Evolutionary conservation across 805 yeast genomes (phyloP), one percentile per base, ranked within the genome.

Genomic region (Myxozyma sirexii): DNA sequence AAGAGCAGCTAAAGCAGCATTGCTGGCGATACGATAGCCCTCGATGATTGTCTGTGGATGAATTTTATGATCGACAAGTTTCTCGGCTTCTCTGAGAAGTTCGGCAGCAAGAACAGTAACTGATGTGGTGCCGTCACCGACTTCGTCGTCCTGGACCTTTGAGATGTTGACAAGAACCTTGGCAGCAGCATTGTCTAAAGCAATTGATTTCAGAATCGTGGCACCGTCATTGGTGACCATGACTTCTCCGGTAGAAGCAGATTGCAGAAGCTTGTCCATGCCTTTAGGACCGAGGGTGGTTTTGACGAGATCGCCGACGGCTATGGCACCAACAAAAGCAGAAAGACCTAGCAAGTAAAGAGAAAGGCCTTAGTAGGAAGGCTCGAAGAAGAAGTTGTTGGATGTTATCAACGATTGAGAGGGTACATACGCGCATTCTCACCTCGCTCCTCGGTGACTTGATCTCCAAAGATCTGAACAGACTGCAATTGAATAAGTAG

Each of bases 1-100:
- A 69, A 94, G 82, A n/a, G 96, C 91, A 8, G 74, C 78, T 38
- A 93, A 75, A 1, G 99, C 97, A n/a, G 90, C 90, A 56, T 80
- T 80, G 19, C 90, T 79, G 3, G 97, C 99, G 66, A 90, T 84
- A 76, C 98, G 82, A 76, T 82, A 94, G 57, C 99, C 99, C 74
- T 90, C 96, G 66, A 94, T 91, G 71, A 94, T 93, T 4, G 97
- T 93, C 75, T 93, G 98, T 41, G 99, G 99, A 75, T 94, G 99
- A 65, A 94, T 94, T 72, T 88, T 92, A 73, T 86, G 88, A 67
- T 91, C 96, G 49, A 94, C 88, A 64, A 94, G 82, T 72, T 86
- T 85, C 75, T 94, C 97, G 35, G 98, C 97, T 77, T 93, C 97
- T 73, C 96, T 84, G 75, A 94, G 82, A 62, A 94, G 80, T 77